Conservation (phyloP, 2,329 filamentous ascomycete genomes). For the Trichoderma semiorbis region DNA sequence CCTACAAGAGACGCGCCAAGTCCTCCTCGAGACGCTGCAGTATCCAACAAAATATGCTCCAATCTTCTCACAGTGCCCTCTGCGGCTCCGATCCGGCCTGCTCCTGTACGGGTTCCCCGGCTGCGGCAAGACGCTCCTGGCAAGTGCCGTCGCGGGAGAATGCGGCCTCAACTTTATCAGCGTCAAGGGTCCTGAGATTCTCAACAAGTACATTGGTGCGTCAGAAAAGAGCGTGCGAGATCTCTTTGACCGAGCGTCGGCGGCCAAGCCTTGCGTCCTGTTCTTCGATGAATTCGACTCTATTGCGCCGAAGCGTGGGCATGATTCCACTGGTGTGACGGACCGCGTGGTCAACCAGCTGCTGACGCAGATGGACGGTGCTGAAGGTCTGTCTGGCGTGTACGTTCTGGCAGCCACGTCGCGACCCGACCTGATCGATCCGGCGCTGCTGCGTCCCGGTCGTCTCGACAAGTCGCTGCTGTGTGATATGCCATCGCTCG, state of each 20-base stretch:
- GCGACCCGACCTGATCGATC: slow-evolving; percentile 91
- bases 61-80: slow-evolving; percentile 92
- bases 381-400: slow-evolving; percentile 89
- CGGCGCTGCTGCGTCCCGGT: slow-evolving; percentile 84
- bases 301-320: slow-evolving; percentile 93
- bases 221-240: slow-evolving; percentile 95
- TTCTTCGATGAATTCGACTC: slow-evolving; percentile 99
- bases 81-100: slow-evolving; percentile 89
- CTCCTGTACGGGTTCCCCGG: slow-evolving; percentile 93
- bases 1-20: slow-evolving; percentile 77
- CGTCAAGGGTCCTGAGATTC: slow-evolving; percentile 94
- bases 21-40: slow-evolving; percentile 90
- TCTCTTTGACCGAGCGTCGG: slow-evolving; percentile 86
- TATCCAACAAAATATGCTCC: slow-evolving; percentile 98
- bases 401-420: slow-evolving; percentile 95
- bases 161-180: slow-evolving; percentile 98
- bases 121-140: slow-evolving; percentile 93
- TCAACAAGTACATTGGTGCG: slow-evolving; percentile 99
- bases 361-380: slow-evolving; percentile 97
- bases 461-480: slow-evolving; percentile 90
- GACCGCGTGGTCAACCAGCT: slow-evolving; percentile 98
- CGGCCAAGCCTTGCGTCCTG: slow-evolving; percentile 86
- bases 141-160: slow-evolving; percentile 94
- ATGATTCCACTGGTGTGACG: slow-evolving; percentile 97
- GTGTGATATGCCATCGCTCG: slow-evolving; percentile 77